Evolutionary conservation across 495 filamentous ascomycete genomes (phyloP).

Genomic region (Diplogelasinospora grovesii): DNA sequence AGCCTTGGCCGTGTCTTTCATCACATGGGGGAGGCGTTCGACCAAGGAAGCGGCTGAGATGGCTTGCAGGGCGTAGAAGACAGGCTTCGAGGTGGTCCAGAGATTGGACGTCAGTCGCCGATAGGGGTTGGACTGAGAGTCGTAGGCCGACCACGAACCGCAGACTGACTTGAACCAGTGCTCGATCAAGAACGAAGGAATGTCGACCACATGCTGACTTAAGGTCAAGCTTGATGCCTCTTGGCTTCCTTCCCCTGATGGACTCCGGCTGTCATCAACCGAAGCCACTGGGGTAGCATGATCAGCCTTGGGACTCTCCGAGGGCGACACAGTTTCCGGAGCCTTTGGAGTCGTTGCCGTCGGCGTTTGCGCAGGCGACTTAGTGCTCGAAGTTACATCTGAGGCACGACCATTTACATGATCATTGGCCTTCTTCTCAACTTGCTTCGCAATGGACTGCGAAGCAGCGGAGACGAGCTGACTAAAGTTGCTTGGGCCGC

Average conservation of each 20-base stretch:
- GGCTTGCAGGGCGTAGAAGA: conserved; percentile 23
- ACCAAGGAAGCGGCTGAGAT: conserved; percentile 28
- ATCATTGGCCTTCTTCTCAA: neutral
- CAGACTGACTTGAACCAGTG: conserved; percentile 34
- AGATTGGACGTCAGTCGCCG: conserved; percentile 20
- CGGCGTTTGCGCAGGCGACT: too few relatives aligned
- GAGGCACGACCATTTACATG: neutral
- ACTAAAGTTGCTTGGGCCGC: conserved; percentile 24
- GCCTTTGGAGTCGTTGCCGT: too few relatives aligned
- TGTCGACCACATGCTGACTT: conserved; percentile 22
- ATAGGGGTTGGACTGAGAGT: conserved; percentile 25
- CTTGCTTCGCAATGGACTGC: conserved; percentile 17
- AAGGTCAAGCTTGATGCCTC: conserved; percentile 7
- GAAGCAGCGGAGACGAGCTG: conserved; percentile 28
- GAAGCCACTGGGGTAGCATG: conserved; percentile 3
- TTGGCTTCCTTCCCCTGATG: neutral
- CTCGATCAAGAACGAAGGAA: conserved; percentile 27
- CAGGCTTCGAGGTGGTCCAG: conserved; percentile 21
- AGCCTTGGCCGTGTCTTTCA: conserved; percentile 22
- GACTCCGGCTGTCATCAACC: conserved; percentile 2
- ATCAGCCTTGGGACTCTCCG: neutral
- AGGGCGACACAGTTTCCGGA: neutral
- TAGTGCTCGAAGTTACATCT: too few relatives aligned
- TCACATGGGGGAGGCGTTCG: conserved; percentile 25
- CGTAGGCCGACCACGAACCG: conserved; percentile 26